A percentile compares a stretch with the other conserved stretches of the same genome.
Evolutionary conservation across 169 alveolate genomes (phyloP).

Genomic region (Plasmodium cynomolgi): DNA sequence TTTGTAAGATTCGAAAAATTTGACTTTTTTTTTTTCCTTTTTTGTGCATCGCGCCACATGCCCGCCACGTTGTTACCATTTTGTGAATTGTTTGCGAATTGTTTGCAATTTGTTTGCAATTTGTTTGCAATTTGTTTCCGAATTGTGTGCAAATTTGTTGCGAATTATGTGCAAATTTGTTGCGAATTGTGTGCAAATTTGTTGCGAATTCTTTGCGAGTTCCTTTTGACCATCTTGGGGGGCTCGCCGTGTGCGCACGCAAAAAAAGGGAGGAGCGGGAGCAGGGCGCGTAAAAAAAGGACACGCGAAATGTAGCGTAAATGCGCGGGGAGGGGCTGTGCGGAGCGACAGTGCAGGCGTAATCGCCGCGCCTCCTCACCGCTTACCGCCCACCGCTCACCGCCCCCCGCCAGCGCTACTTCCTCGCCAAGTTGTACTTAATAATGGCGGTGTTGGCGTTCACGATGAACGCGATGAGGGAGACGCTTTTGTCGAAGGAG

Average conservation of each 20-base stretch:
- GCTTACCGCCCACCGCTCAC: neutral
- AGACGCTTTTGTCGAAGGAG: conserved; percentile 60
- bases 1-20: conserved; percentile 77
- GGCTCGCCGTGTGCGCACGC: neutral
- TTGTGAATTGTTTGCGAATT: neutral
- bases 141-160: too few relatives aligned
- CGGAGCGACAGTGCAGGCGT: neutral
- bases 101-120: too few relatives aligned
- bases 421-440: conserved; percentile 21
- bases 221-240: neutral
- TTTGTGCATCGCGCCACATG: neutral
- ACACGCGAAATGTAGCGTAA: neutral
- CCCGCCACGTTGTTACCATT: neutral
- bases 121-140: too few relatives aligned
- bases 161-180: too few relatives aligned
- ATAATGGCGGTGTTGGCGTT: conserved; percentile 67
- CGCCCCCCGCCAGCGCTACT: neutral
- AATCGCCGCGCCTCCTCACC: neutral
- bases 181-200: too few relatives aligned
- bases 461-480: conserved; percentile 66
- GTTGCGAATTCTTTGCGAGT: neutral
- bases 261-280: neutral
- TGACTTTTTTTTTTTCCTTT: neutral
- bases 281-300: neutral
- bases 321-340: neutral